Evolutionary conservation across 1,284 basidiomycete species (phyloP).

Genomic region (Ganoderma boninense): DNA sequence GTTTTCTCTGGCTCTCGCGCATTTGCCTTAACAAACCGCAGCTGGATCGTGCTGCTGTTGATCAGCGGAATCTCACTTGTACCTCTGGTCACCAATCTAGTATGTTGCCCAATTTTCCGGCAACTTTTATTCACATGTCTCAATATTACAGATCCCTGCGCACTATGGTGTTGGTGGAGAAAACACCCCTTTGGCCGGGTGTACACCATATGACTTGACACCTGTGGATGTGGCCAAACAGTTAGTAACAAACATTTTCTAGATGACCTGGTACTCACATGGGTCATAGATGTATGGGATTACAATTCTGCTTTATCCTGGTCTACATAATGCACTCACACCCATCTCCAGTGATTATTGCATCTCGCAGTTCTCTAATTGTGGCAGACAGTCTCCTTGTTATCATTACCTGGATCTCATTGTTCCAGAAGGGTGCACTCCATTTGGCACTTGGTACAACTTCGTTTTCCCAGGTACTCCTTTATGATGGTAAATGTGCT

Average conservation of each 20-base stretch:
- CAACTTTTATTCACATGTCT: neutral
- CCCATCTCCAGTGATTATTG: too few relatives aligned
- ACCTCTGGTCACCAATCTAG: constrained; percentile 10
- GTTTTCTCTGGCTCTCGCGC: constrained; percentile 15
- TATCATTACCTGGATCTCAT: neutral
- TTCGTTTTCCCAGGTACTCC: neutral
- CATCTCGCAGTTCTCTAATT: too few relatives aligned
- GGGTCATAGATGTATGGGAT: too few relatives aligned
- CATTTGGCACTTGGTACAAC: neutral
- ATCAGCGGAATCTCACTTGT: constrained; percentile 5
- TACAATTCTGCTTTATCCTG: too few relatives aligned
- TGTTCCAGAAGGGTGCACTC: neutral
- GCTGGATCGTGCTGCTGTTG: neutral
- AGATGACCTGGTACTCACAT: too few relatives aligned
- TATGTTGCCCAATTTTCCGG: neutral
- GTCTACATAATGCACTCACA: too few relatives aligned
- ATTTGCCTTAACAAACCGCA: constrained; percentile 11
- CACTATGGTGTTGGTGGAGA: too few relatives aligned
- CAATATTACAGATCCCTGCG: neutral
- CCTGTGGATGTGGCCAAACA: too few relatives aligned
- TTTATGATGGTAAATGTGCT: neutral
- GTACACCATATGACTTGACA: too few relatives aligned
- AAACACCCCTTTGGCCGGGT: too few relatives aligned
- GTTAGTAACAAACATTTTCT: too few relatives aligned
- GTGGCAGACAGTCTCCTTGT: neutral